A percentile compares a stretch with the other conserved stretches of the same genome.
Evolutionary conservation across 331 rosid genomes (phyloP).

Genomic region (Prunus yedoensis): DNA sequence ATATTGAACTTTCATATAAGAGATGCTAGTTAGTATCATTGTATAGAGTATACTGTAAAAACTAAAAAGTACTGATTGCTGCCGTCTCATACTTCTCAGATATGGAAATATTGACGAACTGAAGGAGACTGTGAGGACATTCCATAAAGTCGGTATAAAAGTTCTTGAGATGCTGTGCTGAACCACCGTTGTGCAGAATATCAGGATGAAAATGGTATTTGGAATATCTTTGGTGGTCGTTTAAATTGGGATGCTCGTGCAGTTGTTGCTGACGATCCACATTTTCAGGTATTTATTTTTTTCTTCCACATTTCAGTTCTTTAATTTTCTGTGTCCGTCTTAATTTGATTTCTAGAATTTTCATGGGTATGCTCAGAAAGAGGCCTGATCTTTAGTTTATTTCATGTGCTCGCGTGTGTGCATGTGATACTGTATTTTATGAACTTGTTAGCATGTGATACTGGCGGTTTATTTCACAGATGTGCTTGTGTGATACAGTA

Average conservation of each 20-base stretch:
- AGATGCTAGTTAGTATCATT: too few species aligned
- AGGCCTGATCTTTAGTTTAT: neutral
- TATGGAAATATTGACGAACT: too few species aligned
- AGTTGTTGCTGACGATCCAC: conserved; percentile 91
- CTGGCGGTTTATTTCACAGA: neutral
- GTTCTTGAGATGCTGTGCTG: too few species aligned
- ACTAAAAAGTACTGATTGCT: too few species aligned
- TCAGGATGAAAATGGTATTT: too few species aligned
- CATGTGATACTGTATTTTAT: neutral
- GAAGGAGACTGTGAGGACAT: too few species aligned
- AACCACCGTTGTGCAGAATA: too few species aligned
- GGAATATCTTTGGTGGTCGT: too few species aligned
- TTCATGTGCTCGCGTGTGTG: neutral
- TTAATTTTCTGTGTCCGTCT: conserved; percentile 13
- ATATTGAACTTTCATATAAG: too few species aligned
- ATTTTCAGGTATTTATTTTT: conserved; percentile 75
- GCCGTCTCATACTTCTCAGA: too few species aligned
- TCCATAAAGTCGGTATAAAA: too few species aligned
- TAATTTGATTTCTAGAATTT: neutral
- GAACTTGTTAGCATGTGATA: conserved; percentile 7
- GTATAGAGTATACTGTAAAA: too few species aligned
- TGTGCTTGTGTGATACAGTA: neutral
- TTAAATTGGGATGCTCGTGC: conserved; percentile 97
- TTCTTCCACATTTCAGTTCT: neutral
- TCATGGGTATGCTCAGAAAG: neutral